Percentiles rank a stretch among this genome's conserved stretches.
These are phyloP conservation scores for Diaporthe eres DNA, from an alignment of 2,329 filamentous ascomycete genomes.

Conservation along the genomic window DNA sequence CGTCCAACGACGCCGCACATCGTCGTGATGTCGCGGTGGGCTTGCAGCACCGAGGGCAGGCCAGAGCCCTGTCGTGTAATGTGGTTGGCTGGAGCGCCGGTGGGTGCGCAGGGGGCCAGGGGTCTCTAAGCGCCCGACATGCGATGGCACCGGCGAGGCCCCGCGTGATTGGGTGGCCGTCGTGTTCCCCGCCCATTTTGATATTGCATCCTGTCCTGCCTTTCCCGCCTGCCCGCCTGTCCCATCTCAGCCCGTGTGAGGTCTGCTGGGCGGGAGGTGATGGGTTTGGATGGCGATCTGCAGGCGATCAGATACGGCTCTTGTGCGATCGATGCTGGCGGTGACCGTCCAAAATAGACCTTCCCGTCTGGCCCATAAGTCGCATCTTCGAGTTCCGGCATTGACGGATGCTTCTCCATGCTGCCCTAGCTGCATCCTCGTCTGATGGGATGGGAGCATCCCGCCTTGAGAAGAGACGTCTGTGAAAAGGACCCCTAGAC, in stretches of 20 bases:
- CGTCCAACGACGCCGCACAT: constrained; percentile 43
- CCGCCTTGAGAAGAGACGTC: background rate
- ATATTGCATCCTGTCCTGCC: constrained; percentile 30
- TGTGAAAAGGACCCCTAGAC: background rate
- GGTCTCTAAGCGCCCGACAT: constrained; percentile 42
- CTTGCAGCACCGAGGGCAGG: constrained; percentile 47
- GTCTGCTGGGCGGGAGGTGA: background rate
- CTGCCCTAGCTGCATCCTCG: constrained; percentile 12
- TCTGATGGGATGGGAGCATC: background rate
- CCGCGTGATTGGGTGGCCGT: constrained; percentile 37
- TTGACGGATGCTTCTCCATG: constrained; percentile 9
- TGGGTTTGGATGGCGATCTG: constrained; percentile 34
- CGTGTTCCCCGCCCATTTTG: constrained; percentile 31
- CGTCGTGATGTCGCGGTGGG: constrained; percentile 44
- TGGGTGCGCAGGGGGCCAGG: constrained; percentile 48
- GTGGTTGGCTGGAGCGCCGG: constrained; percentile 57
- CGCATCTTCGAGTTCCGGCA: constrained; percentile 1
- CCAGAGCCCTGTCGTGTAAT: constrained; percentile 43
- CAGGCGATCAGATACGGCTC: constrained; percentile 23
- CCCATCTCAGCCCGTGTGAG: background rate
- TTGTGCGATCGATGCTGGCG: constrained; percentile 29
- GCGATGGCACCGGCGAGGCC: constrained; percentile 23
- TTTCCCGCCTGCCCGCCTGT: background rate
- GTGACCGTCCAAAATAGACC: background rate
- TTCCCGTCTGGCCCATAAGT: background rate